These are phyloP conservation scores for Endoconidiophora laricicola DNA, from an alignment of 2,329 filamentous ascomycete species.

Conservation along the genomic window DNA sequence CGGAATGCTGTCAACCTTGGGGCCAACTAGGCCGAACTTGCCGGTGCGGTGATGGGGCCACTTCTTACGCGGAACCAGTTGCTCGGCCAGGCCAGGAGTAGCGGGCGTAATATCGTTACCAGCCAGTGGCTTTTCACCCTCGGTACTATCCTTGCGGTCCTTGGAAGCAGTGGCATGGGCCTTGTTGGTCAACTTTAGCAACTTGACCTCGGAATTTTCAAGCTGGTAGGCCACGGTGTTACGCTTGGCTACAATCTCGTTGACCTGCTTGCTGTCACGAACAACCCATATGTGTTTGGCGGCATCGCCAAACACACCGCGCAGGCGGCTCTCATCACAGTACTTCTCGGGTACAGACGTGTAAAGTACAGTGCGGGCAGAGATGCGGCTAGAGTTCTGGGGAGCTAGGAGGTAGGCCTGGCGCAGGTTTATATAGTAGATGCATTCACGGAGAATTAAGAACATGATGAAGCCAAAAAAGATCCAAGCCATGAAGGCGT, in stretches of 20 bases:
- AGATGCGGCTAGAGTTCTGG: conserved; percentile 68
- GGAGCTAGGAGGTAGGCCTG: conserved; percentile 85
- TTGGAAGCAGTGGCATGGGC: conserved; percentile 36
- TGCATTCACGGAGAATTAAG: conserved; percentile 69
- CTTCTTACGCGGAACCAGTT: conserved; percentile 50
- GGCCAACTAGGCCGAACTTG: conserved; percentile 45
- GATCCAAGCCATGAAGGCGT: conserved; percentile 63
- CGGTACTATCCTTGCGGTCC: conserved; percentile 38
- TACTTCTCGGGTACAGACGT: conserved; percentile 68
- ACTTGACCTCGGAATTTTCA: conserved; percentile 71
- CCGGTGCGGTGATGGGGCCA: conserved; percentile 54
- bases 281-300: conserved; percentile 77
- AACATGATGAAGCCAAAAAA: conserved; percentile 83
- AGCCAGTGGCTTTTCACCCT: conserved; percentile 25
- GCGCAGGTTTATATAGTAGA: conserved; percentile 83
- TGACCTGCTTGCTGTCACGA: conserved; percentile 58
- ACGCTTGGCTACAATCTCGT: conserved; percentile 66
- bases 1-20: conserved; percentile 67
- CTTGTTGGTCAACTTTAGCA: conserved; percentile 64
- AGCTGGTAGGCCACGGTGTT: conserved; percentile 66
- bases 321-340: conserved; percentile 58
- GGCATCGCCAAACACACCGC: conserved; percentile 64
- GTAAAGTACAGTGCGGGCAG: conserved; percentile 79
- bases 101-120: conserved; percentile 28
- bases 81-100: conserved; percentile 31